Evolutionary conservation across 768 basidiomycete genomes (phyloP), one percentile per base, ranked within the genome.

Genomic region (Mycena alexandri): DNA sequence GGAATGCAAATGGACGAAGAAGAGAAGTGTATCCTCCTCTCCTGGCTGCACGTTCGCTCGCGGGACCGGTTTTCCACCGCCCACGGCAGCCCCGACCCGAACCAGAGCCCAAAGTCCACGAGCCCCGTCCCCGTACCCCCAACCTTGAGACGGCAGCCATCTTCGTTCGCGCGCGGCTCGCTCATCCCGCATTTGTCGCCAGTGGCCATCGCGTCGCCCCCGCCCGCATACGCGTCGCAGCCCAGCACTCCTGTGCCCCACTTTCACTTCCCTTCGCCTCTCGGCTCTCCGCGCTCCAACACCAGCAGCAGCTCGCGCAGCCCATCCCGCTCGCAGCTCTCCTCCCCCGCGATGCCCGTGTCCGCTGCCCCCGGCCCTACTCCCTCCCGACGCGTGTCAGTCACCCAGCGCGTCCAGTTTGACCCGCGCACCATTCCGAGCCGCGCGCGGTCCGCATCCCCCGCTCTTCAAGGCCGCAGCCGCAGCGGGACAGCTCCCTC

Each of bases 21-120:
- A 42, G 73, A 74, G 43, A 68, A 71, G 65, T 63, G 24, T 0
- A 59, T 36, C 29, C 76, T 78, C 8, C 43, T 75, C 38, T 70
- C 68, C 8, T 78, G 77, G 77, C 69, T 78, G 44, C 74, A 75
- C 42, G 71, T 75, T 43, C 71, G 75, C 34, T 78, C 77, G 16
- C 75, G 77, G 46, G 77, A 75, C 1, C 73, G 75, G 17, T 78
- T 78, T 57, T 71, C 70, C 42, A 65, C 70, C 22, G 50, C 50
- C n/a, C 61, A 70, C 46, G 46, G 59, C 41, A 59, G 48, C n/a
- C 64, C 64, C 22, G 29, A 54, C 10, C 22, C 54, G 19, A 65
- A 62, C 44, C 34, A 19, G n/a, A 48, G 47, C 48, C 29, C 21
- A 21, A 56, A 51, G 48, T 21, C 46, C 5, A 41, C 51, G 46